Evolutionary conservation across 2,329 filamentous ascomycete species (phyloP), one percentile per base, ranked within the genome.

Genomic region (Nemania diffusa): DNA sequence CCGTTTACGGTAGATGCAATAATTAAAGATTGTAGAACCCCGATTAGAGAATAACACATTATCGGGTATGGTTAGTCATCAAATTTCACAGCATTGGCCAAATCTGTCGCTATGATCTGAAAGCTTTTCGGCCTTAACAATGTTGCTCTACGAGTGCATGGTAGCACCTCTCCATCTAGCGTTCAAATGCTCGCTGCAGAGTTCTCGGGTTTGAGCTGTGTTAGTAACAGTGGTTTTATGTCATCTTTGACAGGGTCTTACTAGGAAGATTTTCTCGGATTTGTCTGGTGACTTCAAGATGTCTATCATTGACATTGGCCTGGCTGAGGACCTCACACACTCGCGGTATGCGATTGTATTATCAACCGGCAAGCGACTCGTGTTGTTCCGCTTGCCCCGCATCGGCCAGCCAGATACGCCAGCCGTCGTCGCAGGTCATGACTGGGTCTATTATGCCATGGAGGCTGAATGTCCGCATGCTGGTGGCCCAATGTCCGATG

Each of bases 371-470:
- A 83, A 83, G 73, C 81, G 81, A 37, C 73, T 84, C 63, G 79
- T 84, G 24, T 74, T 84, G 7, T 84, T 84, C 65, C 81, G 81
- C 42, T 68, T 84, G 44, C 81, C 81, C 8, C 77, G 73, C 7
- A 84, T 84, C 64, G 76, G 78, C 62, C 70, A 71, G 24, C 70
- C 75, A 8, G 71, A 68, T 44, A 62, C 37, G 8, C 57, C 69
- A 20, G 52, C 73, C 34, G 78, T 79, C 57, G 77, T 81, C 57
- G 77, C 73, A 7, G 66, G 65, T 5, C 73, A 80, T 73, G 81
- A 79, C 29, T 83, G 82, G 81, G 79, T 76, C 1, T 83, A 82
- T 66, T 84, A 81, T 71, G 80, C 81, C 32, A 84, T 84, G 82
- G 81, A 83, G 69, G 81, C 82, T 0, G 80, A 83, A 61, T 84